Evolutionary conservation across 164 flowering plant genomes (phyloP), one percentile per base, ranked within the genome.

Genomic region (Cinnamomum chago): DNA sequence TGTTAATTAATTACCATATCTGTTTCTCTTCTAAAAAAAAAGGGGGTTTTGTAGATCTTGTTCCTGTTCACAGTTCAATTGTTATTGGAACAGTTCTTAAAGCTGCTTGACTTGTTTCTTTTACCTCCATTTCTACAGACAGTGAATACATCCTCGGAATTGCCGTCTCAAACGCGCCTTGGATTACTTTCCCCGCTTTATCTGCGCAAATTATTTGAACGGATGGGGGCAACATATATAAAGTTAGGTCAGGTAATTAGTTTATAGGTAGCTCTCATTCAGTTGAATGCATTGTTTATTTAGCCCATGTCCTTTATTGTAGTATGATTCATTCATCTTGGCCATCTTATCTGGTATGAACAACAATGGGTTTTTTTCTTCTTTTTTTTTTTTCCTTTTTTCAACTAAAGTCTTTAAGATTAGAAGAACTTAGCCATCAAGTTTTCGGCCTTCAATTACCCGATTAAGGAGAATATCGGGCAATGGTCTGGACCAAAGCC

Each of bases 181-280:
- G 97, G 97, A 18, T 81, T 92, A 76, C 84, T 91, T 65, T 91
- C 98, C 13, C 98, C 97, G n/a, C 62, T 83, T 70, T 95, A 95
- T 79, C 66, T 95, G 76, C 85, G 97, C 81, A 90, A 74, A 80
- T 79, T 95, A 80, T 95, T 95, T 86, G 98, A 95, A 79, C 92
- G 97, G 76, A 75, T 92, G 97, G 98, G 98, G 20, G 98, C 94
- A 62, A 95, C 98, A 15, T 95, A 95, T 62, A 89, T 95, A 65
- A 95, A 95, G 75, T 75, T 95, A 78, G 98, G 98, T 72, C 98
- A 95, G 90, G 98, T 95, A 79, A 79, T 25, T 71, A 25, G 17
- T 62, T 62, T 64, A 12, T 66, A 25, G 30, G 51, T 71, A 20
- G 3, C 11, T 71, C 13, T 23, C 35, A 23, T 28, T 20, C 35